Evolutionary conservation across 495 filamentous ascomycete genomes (phyloP), one percentile per base, ranked within the genome.

Genomic region (Hypoxylon fragiforme): DNA sequence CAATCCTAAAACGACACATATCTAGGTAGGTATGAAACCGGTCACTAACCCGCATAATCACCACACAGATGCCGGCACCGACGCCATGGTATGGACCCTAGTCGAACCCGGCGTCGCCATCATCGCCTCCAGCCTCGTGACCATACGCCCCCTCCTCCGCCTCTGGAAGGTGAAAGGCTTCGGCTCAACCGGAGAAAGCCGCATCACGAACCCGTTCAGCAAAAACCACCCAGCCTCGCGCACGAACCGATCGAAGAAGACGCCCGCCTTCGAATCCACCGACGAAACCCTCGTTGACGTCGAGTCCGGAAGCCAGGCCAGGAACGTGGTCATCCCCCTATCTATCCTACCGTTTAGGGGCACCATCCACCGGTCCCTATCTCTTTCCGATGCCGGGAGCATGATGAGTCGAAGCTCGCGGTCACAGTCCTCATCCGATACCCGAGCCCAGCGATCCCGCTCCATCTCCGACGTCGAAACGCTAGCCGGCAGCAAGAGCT

Each of bases 101-200:
- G 54, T 76, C 26, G 73, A 76, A 51, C 73, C 73, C 1, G 73
- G 71, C 7, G 66, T 76, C 24, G 73, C 73, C 14, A 74, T 76
- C 20, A 60, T 67, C 3, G 72, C 72, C 12, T 67, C 71, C 6
- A 70, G 64, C 42, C 68, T 74, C 14, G 64, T 67, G 11, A 74
- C 73, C 1, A 73, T 76, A 12, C 70, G 73, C 1, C 73, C 73
- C 8, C 60, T 76, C 14, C 67, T 76, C 24, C 69, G 71, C 19
- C 44, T 52, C 16, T 63, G 68, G 62, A 60, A 60, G 24, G 37
- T 73, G 13, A 57, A 19, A 6, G 73, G 71, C 1, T 75, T 74
- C 37, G 56, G 62, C 1, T 49, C 66, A 2, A 64, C 47, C 26
- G 65, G 63, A 32, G 48, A 53, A 7, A 67, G 67, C 22, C 62